These are phyloP conservation scores for Artemisia tridentata DNA, from an alignment of 129 eudicot genomes.

Conservation along the genomic window DNA sequence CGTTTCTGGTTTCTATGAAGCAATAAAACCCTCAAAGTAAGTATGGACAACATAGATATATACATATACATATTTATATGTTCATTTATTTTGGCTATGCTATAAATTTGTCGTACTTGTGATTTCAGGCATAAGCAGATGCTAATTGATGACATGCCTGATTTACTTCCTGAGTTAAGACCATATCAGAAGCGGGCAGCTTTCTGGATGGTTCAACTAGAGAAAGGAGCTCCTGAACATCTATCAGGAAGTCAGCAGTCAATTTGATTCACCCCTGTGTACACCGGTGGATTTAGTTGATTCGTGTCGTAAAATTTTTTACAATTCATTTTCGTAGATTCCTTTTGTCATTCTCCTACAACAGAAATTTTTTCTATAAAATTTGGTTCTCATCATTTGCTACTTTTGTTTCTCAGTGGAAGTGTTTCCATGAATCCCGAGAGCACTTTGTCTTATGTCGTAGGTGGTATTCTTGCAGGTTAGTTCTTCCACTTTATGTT, in stretches of 20 bases:
- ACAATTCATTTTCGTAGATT: conserved; percentile 82
- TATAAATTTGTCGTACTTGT: conserved; percentile 7
- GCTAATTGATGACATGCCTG: conserved; percentile 72
- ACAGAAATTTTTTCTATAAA: conserved; percentile 2
- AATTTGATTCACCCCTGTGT: conserved; percentile 63
- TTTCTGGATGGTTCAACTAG: conserved; percentile 92
- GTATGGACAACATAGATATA: conserved; percentile 25
- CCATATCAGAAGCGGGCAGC: conserved; percentile 97
- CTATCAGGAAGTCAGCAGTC: conserved; percentile 42
- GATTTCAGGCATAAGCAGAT: conserved; percentile 59
- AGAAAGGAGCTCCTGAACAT: conserved; percentile 49
- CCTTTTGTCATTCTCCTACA: neutral
- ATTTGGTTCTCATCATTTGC: too few relatives aligned
- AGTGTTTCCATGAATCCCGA: too few relatives aligned
- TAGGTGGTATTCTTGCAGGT: conserved; percentile 99
- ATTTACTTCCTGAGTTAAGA: conserved; percentile 83
- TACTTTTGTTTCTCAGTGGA: too few relatives aligned
- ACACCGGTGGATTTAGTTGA: conserved; percentile 76
- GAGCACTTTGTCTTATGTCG: conserved; percentile 40
- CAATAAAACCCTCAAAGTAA: conserved; percentile 97
- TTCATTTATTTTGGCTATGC: conserved; percentile 9
- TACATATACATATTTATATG: conserved; percentile 13
- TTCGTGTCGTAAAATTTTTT: conserved; percentile 63
- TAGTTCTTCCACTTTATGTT: conserved; percentile 27
- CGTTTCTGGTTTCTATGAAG: conserved; percentile 81